Conservation (phyloP, 768 basidiomycete genomes). For the Filobasidium floriforme region DNA sequence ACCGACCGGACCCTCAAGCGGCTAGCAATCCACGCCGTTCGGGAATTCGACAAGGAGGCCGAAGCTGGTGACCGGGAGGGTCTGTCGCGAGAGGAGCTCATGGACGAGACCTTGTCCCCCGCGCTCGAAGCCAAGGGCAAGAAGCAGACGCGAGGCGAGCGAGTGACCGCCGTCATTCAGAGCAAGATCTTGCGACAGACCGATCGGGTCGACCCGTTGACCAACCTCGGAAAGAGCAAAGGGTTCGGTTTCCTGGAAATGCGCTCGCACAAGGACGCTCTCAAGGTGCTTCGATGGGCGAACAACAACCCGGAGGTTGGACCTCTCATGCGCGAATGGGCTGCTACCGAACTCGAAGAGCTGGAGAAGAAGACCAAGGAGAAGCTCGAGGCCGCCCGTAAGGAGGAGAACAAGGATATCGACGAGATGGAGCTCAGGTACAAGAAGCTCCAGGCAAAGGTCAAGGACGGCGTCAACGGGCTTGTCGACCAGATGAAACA, state of each 20-base stretch:
- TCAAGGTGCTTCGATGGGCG: conserved; percentile 84
- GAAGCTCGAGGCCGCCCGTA: conserved; percentile 33
- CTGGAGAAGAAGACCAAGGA: conserved; percentile 42
- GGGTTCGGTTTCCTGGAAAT: conserved; percentile 96
- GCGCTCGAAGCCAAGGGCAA: conserved; percentile 40
- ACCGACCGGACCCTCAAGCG: conserved; percentile 84
- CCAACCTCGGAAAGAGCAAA: conserved; percentile 76
- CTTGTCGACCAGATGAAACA: conserved; percentile 41
- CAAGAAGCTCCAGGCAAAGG: conserved; percentile 57
- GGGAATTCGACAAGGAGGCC: conserved; percentile 72
- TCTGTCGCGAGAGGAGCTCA: conserved; percentile 66
- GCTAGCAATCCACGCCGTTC: conserved; percentile 70
- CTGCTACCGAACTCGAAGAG: conserved; percentile 62
- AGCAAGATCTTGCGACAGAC: conserved; percentile 82
- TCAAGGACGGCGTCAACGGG: conserved; percentile 43
- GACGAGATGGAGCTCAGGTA: conserved; percentile 52
- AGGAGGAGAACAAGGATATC: conserved; percentile 25
- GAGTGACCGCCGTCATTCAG: conserved; percentile 63
- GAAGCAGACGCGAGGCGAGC: conserved; percentile 45
- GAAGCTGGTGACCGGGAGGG: conserved; percentile 55
- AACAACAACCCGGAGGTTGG: conserved; percentile 74
- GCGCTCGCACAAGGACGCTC: conserved; percentile 75
- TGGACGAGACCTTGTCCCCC: conserved; percentile 47
- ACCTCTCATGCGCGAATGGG: conserved; percentile 68
- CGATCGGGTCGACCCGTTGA: conserved; percentile 81